A percentile compares a stretch with the other conserved stretches of the same genome.
These are phyloP conservation scores for Allium cepa DNA, from an alignment of 106 monocot genomes.

Conservation along the genomic window DNA sequence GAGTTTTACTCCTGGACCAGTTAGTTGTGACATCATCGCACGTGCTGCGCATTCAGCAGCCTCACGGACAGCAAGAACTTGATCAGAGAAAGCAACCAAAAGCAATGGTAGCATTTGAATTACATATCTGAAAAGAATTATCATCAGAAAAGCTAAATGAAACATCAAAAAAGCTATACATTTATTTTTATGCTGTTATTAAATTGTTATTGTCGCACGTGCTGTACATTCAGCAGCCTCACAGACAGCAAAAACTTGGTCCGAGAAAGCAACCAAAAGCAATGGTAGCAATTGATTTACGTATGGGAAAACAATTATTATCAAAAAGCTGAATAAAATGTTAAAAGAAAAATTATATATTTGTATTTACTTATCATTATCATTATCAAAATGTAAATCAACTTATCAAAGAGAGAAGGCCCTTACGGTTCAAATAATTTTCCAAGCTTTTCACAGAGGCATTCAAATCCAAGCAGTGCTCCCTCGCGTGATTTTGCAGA, in stretches of 20 bases:
- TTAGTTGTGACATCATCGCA: conserved; percentile 97
- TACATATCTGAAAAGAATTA: conserved; percentile 63
- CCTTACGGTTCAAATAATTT: conserved; percentile 98
- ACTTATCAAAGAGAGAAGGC: neutral
- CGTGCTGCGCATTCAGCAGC: conserved; percentile 98
- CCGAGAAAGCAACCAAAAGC: conserved; percentile 94
- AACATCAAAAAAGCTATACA: conserved; percentile 1
- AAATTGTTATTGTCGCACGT: conserved; percentile 54
- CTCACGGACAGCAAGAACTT: conserved; percentile 89
- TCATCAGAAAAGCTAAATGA: neutral
- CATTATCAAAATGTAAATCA: too few relatives aligned
- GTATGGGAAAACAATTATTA: conserved; percentile 47
- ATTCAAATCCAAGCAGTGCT: conserved; percentile 92
- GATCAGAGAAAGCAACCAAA: conserved; percentile 95
- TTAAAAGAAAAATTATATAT: neutral
- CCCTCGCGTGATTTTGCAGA: conserved; percentile 95
- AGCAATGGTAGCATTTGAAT: conserved; percentile 91
- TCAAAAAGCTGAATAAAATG: neutral
- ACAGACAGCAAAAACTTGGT: conserved; percentile 85
- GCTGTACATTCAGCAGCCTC: conserved; percentile 98
- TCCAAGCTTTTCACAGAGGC: conserved; percentile 96
- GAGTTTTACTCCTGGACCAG: conserved; percentile 92
- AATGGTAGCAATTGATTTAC: conserved; percentile 87
- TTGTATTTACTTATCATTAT: too few relatives aligned
- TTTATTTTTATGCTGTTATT: too few relatives aligned